Evolutionary conservation across 306 rosid genomes (phyloP).

Genomic region (apple (Malus domestica)): DNA sequence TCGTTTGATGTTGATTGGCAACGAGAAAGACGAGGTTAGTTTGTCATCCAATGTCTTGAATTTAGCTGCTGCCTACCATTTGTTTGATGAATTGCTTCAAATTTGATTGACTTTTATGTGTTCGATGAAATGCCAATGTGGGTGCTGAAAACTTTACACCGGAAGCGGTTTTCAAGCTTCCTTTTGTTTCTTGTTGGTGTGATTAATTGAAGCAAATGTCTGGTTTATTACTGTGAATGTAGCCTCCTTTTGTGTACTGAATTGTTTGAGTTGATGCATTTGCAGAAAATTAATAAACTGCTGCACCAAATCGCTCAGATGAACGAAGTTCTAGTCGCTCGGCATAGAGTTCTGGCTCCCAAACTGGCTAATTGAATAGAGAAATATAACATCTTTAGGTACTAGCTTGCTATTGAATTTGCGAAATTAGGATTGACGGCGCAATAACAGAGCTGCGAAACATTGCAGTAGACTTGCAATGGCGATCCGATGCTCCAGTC

Average conservation of each 20-base stretch:
- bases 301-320: constrained; percentile 31
- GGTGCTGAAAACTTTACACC: neutral
- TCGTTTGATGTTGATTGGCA: constrained; percentile 25
- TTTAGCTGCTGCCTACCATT: neutral
- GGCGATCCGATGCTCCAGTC: neutral
- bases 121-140: neutral
- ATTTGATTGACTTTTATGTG: neutral
- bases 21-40: constrained; percentile 60
- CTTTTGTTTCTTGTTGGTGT: neutral
- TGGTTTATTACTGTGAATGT: neutral
- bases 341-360: constrained; percentile 23
- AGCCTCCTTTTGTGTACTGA: neutral
- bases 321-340: constrained; percentile 29
- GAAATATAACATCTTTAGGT: neutral
- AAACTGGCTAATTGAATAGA: constrained; percentile 6
- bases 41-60: neutral
- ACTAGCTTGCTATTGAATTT: neutral
- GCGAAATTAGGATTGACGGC: neutral
- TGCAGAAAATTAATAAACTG: constrained; percentile 33
- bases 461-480: neutral
- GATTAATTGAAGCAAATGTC: neutral
- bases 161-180: neutral
- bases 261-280: neutral
- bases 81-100: neutral
- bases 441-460: neutral